Percentiles rank a stretch among this genome's conserved stretches.
Conservation (phyloP, 2,329 filamentous ascomycete species). For the Cordyceps javanica region DNA sequence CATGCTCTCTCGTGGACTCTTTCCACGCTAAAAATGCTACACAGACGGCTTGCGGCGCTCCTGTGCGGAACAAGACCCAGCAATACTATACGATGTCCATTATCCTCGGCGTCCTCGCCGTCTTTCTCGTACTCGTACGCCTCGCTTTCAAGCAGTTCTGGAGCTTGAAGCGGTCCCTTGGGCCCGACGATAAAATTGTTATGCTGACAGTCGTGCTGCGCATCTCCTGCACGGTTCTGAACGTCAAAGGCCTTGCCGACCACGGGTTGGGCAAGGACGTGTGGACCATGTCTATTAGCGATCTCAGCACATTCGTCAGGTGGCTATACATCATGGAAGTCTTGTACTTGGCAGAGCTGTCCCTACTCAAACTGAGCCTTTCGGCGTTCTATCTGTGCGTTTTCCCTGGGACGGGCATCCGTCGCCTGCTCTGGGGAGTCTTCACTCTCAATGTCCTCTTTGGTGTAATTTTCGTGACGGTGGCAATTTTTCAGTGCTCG, state of each 20-base stretch:
- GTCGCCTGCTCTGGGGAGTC: conserved; percentile 36
- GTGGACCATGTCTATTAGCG: conserved; percentile 38
- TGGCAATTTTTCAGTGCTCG: conserved; percentile 43
- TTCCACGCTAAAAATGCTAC: conserved; percentile 17
- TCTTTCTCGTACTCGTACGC: conserved; percentile 36
- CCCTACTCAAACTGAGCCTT: conserved; percentile 44
- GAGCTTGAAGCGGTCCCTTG: conserved; percentile 27
- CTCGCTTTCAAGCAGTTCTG: conserved; percentile 31
- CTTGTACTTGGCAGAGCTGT: conserved; percentile 41
- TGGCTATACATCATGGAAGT: conserved; percentile 37
- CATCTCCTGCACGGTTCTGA: conserved; percentile 26
- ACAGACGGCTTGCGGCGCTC: conserved; percentile 23
- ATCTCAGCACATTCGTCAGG: conserved; percentile 37
- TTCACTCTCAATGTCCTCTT: conserved; percentile 33
- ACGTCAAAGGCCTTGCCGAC: conserved; percentile 24
- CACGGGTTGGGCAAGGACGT: conserved; percentile 45
- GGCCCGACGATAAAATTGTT: conserved; percentile 33
- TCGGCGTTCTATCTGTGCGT: conserved; percentile 51
- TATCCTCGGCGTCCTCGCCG: conserved; percentile 28
- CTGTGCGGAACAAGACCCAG: conserved; percentile 24
- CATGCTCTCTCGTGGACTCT: background rate
- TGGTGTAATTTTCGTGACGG: conserved; percentile 35
- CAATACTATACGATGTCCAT: conserved; percentile 29
- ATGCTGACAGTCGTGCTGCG: conserved; percentile 22
- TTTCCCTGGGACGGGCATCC: conserved; percentile 37